Conservation (phyloP, 371 early-diverging fungal genomes). For the Actinomortierella ambigua region DNA sequence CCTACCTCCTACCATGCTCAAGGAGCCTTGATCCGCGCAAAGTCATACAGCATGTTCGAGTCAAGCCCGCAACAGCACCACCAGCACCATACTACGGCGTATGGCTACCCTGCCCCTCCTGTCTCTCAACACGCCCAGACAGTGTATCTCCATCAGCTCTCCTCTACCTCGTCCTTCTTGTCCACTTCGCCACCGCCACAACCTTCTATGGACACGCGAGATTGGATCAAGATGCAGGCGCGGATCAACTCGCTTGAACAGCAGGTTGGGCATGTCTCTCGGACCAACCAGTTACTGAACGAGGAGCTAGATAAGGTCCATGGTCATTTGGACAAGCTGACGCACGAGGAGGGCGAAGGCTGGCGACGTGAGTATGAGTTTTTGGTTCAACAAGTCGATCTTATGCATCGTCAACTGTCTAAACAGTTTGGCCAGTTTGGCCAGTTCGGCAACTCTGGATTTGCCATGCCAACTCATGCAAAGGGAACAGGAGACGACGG, state of each 20-base stretch:
- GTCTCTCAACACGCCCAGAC: no score
- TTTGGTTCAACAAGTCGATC: slow-evolving; percentile 40
- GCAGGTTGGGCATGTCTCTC: slow-evolving; percentile 31
- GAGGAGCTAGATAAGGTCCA: slow-evolving; percentile 30
- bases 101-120: no score
- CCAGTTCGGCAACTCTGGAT: slow-evolving; percentile 1
- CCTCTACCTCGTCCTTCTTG: neutral
- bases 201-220: slow-evolving; percentile 18
- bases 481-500: slow-evolving; percentile 9
- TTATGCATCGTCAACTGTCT: slow-evolving; percentile 37
- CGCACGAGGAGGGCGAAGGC: slow-evolving; percentile 14
- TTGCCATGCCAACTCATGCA: slow-evolving; percentile 3
- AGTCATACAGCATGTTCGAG: slow-evolving; percentile 24
- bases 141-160: no score
- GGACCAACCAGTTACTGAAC: slow-evolving; percentile 29
- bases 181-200: neutral
- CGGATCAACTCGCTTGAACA: slow-evolving; percentile 32
- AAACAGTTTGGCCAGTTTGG: slow-evolving; percentile 1
- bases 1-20: slow-evolving; percentile 14
- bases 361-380: slow-evolving; percentile 38
- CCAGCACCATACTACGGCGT: no score
- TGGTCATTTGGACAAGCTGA: slow-evolving; percentile 13
- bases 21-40: slow-evolving; percentile 17
- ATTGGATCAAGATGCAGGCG: slow-evolving; percentile 35
- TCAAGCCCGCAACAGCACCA: neutral